phyloP scores from a whole-genome alignment of 2,329 filamentous ascomycete genomes.

The Neobulgaria alba region DNA sequence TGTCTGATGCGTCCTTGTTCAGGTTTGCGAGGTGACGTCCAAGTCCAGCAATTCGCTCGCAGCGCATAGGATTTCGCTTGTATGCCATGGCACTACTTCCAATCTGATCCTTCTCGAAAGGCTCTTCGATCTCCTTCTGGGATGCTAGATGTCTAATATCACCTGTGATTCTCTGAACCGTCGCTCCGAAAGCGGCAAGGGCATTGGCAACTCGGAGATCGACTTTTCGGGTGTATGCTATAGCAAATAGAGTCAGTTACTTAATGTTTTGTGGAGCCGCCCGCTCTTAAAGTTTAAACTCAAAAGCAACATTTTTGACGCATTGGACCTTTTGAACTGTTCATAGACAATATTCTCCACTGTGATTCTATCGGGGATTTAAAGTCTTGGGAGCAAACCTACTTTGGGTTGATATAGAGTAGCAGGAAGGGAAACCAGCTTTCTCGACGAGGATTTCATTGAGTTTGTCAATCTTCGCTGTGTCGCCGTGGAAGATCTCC shows the following conservation, averaged over 20 bases:
- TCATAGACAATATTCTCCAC: no score
- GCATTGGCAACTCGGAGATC: conserved; percentile 75
- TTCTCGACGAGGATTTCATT: conserved; percentile 49
- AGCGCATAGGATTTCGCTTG: conserved; percentile 42
- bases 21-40: conserved; percentile 36
- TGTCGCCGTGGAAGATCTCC: conserved; percentile 42
- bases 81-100: conserved; percentile 49
- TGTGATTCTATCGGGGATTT: no score
- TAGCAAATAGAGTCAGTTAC: no score
- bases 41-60: conserved; percentile 38
- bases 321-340: no score
- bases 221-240: conserved; percentile 73
- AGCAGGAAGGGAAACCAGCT: conserved; percentile 42
- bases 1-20: conserved; percentile 40
- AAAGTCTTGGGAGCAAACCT: no score
- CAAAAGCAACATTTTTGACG: no score
- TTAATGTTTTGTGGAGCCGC: no score
- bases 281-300: no score
- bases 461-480: conserved; percentile 42
- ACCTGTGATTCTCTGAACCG: conserved; percentile 63
- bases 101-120: conserved; percentile 73
- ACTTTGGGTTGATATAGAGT: conserved; percentile 51
- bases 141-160: conserved; percentile 68
- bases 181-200: conserved; percentile 70
- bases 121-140: conserved; percentile 80